Evolutionary conservation across 495 filamentous ascomycete genomes (phyloP).

Genomic region (Penicillium riverlandense): DNA sequence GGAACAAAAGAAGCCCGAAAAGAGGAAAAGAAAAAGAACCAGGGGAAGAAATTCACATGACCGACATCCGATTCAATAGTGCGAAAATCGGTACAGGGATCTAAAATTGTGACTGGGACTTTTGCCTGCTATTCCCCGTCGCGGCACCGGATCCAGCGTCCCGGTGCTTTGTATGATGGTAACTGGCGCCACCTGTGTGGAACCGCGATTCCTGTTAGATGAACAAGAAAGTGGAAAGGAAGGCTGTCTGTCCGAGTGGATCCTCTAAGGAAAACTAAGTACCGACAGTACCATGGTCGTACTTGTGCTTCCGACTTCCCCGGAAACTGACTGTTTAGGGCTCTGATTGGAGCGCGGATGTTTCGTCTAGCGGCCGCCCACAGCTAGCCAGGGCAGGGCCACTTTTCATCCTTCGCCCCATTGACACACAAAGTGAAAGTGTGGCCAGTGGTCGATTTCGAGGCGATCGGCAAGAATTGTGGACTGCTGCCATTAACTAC

Average conservation of each 20-base stretch:
- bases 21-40: neutral
- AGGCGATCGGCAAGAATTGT: too few relatives aligned
- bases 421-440: neutral
- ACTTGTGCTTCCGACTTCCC: constrained; percentile 5
- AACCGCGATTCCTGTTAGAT: constrained; percentile 12
- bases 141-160: constrained; percentile 33
- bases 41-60: constrained; percentile 27
- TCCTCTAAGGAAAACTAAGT: too few relatives aligned
- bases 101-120: constrained; percentile 10
- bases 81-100: constrained; percentile 15
- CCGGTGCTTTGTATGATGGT: constrained; percentile 11
- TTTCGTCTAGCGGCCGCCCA: neutral
- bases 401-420: too few relatives aligned
- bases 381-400: too few relatives aligned
- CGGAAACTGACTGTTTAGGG: neutral
- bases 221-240: too few relatives aligned
- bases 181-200: too few relatives aligned
- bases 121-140: constrained; percentile 29
- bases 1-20: neutral
- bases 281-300: neutral
- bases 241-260: too few relatives aligned
- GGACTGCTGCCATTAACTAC: too few relatives aligned
- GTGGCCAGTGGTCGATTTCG: neutral
- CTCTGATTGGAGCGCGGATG: constrained; percentile 10
- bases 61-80: constrained; percentile 17